Conservation (phyloP, 164 flowering plant species). For the Chimonanthus salicifolius region DNA sequence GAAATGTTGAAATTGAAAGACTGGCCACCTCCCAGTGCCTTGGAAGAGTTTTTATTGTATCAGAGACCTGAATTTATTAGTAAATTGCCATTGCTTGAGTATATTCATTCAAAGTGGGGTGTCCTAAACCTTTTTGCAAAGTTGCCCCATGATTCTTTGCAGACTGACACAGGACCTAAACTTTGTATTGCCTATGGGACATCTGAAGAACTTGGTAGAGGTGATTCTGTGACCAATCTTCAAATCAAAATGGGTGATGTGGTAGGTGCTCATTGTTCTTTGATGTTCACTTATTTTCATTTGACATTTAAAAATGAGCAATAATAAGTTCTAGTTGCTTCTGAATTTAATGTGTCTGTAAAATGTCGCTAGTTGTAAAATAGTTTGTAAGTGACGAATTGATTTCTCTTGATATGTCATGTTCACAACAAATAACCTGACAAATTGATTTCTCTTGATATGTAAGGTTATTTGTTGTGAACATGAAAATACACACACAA, state of each 20-base stretch:
- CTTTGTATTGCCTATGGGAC: constrained; percentile 72
- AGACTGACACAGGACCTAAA: constrained; percentile 84
- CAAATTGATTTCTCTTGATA: not conserved
- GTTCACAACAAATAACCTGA: not conserved
- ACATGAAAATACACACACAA: not conserved
- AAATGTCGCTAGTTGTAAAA: not conserved
- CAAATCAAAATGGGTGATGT: constrained; percentile 74
- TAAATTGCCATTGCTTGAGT: constrained; percentile 82
- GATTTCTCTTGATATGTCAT: not conserved
- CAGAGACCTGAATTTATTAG: constrained; percentile 87
- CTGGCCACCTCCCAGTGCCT: constrained; percentile 85
- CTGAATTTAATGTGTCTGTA: not conserved
- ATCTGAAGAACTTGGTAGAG: constrained; percentile 59
- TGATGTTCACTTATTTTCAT: not conserved
- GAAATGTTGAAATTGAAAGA: constrained; percentile 79
- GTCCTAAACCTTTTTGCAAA: constrained; percentile 91
- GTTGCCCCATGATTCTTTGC: constrained; percentile 82
- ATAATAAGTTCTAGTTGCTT: not conserved
- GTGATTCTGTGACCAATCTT: constrained; percentile 73
- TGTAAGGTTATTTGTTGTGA: not conserved
- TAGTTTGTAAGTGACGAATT: not conserved
- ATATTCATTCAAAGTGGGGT: constrained; percentile 93
- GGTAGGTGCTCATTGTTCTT: constrained; percentile 40
- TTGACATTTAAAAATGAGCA: not conserved
- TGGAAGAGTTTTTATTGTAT: constrained; percentile 80